Percentiles rank a stretch among this genome's conserved stretches.
Conservation (phyloP, 495 filamentous ascomycete species). For the Hypoxylon fuscum region DNA sequence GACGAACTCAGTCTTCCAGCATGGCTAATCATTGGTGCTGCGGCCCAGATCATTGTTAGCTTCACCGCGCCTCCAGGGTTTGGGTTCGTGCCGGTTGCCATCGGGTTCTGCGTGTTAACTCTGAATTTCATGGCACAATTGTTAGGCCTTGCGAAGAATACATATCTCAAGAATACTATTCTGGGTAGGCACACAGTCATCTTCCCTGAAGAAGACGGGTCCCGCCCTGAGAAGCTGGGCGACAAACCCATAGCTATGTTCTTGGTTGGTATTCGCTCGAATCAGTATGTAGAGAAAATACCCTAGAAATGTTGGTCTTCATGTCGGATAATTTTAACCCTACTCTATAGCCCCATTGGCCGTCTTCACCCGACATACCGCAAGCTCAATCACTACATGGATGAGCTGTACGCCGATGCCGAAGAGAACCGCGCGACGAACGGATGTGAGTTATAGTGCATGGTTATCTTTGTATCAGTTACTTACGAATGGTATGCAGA, state of each 20-base stretch:
- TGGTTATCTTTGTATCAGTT: neutral
- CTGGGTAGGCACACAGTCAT: slow-evolving; percentile 46
- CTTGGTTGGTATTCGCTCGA: slow-evolving; percentile 50
- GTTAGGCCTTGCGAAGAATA: slow-evolving; percentile 33
- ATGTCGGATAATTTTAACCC: neutral
- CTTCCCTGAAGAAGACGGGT: slow-evolving; percentile 49
- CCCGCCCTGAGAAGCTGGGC: slow-evolving; percentile 42
- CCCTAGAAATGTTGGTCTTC: neutral
- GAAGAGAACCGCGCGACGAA: slow-evolving; percentile 40
- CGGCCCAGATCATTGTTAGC: slow-evolving; percentile 44
- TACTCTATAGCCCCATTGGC: slow-evolving; percentile 37
- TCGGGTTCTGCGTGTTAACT: slow-evolving; percentile 39
- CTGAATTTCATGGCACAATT: slow-evolving; percentile 19
- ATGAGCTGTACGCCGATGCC: slow-evolving; percentile 39
- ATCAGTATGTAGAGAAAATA: slow-evolving; percentile 27
- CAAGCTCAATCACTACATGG: slow-evolving; percentile 36
- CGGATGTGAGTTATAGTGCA: slow-evolving; percentile 25
- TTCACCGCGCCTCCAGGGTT: slow-evolving; percentile 46
- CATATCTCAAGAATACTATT: slow-evolving; percentile 45
- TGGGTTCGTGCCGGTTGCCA: slow-evolving; percentile 42
- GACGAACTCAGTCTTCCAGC: slow-evolving; percentile 44
- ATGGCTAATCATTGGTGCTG: slow-evolving; percentile 52
- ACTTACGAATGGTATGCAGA: neutral
- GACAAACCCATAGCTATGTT: slow-evolving; percentile 51
- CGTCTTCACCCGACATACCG: slow-evolving; percentile 41